Evolutionary conservation across 345 rosid species (phyloP).

Genomic region (Tarenaya hassleriana): DNA sequence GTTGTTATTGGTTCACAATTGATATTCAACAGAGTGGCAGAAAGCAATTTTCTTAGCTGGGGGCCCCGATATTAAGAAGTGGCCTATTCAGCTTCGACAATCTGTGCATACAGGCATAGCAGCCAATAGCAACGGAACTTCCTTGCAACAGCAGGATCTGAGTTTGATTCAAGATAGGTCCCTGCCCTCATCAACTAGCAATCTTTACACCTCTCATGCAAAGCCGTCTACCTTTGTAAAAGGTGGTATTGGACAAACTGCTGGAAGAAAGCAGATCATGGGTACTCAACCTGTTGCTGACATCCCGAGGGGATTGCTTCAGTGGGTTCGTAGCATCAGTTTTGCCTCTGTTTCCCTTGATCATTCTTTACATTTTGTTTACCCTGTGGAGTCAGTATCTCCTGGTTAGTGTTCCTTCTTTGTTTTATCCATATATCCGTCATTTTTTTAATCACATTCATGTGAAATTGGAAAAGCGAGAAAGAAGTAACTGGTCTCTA

Average conservation of each 20-base stretch:
- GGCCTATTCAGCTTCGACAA: constrained; percentile 90
- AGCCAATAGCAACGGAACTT: constrained; percentile 56
- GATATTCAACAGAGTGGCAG: constrained; percentile 99
- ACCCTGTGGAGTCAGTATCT: constrained; percentile 69
- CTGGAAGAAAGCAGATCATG: constrained; percentile 72
- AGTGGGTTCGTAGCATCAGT: constrained; percentile 96
- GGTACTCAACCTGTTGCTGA: constrained; percentile 63
- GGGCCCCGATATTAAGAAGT: constrained; percentile 84
- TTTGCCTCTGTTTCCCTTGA: constrained; percentile 81
- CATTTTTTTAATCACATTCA: too few relatives aligned
- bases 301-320: constrained; percentile 79
- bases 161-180: constrained; percentile 86
- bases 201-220: constrained; percentile 71
- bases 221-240: constrained; percentile 84
- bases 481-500: constrained; percentile 12
- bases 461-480: too few relatives aligned
- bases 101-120: constrained; percentile 79
- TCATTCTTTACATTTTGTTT: constrained; percentile 70
- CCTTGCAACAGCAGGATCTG: constrained; percentile 88
- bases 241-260: constrained; percentile 72
- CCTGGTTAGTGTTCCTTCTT: constrained; percentile 46
- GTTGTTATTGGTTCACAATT: constrained; percentile 12
- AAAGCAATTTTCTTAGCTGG: constrained; percentile 90
- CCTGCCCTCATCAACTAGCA: constrained; percentile 75
- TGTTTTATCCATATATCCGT: constrained; percentile 1